These are phyloP conservation scores for Kickxella alabastrina DNA, from an alignment of 192 early-diverging fungal genomes.

Conservation along the genomic window DNA sequence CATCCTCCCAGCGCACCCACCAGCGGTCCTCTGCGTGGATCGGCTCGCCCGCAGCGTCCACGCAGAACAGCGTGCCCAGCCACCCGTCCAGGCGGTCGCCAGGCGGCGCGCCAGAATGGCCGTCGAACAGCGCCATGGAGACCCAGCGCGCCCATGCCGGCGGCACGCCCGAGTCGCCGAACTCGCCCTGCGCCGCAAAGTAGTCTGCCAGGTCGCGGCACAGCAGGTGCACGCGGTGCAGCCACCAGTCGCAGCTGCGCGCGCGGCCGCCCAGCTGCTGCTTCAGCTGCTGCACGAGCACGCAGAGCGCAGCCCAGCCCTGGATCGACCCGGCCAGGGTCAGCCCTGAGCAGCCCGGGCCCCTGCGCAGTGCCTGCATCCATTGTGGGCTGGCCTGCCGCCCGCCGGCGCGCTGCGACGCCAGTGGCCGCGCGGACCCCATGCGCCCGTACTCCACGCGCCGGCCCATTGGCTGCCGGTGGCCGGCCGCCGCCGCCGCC, in stretches of 20 bases:
- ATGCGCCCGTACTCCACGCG: conserved; percentile 17
- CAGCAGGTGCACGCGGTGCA: conserved; percentile 41
- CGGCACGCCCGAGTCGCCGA: conserved; percentile 4
- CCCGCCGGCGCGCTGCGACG: conserved; percentile 29
- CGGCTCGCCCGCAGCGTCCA: conserved; percentile 12
- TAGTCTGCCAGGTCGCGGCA: conserved; percentile 44
- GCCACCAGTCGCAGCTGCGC: conserved; percentile 42
- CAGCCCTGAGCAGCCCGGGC: conserved; percentile 20
- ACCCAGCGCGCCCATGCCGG: conserved; percentile 24
- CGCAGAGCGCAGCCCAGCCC: conserved; percentile 41
- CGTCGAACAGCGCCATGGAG: conserved; percentile 31
- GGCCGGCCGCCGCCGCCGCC: conserved; percentile 31
- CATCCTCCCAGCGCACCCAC: conserved; percentile 30
- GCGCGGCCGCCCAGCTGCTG: conserved; percentile 8
- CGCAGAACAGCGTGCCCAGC: conserved; percentile 37
- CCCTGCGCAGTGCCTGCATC: conserved; percentile 13
- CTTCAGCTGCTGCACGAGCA: conserved; percentile 40
- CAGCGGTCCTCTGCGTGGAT: conserved; percentile 27
- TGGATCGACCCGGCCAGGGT: conserved; percentile 26
- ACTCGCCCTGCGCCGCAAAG: conserved; percentile 38
- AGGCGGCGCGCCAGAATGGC: conserved; percentile 27
- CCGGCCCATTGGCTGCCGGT: not conserved
- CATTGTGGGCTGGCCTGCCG: conserved; percentile 41
- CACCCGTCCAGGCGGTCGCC: conserved; percentile 39
- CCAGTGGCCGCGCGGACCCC: conserved; percentile 4